These are phyloP conservation scores for Chalciporus sphaerocephalus DNA, from an alignment of 768 basidiomycete genomes.

Conservation along the genomic window DNA sequence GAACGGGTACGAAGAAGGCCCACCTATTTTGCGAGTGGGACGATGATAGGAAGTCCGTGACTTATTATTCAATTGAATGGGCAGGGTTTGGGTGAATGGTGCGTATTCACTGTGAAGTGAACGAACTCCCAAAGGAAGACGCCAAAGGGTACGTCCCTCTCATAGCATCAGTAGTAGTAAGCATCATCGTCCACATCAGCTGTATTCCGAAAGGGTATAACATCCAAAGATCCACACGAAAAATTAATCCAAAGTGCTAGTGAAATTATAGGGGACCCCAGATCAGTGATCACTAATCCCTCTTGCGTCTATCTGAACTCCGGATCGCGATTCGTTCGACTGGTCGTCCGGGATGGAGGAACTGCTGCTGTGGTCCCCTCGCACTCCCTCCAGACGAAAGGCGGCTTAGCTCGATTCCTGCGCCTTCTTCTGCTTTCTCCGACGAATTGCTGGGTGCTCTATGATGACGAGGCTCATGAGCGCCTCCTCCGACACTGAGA, in stretches of 20 bases:
- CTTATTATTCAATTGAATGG: slow-evolving; percentile 85
- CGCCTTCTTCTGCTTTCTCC: slow-evolving; percentile 62
- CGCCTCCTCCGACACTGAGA: slow-evolving; percentile 51
- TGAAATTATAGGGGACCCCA: slow-evolving; percentile 10
- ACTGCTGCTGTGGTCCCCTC: slow-evolving; percentile 11
- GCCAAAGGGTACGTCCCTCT: neutral
- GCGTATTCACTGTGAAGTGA: no score
- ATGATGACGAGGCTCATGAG: slow-evolving; percentile 17
- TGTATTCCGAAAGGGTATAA: slow-evolving; percentile 14
- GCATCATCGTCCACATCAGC: slow-evolving; percentile 2
- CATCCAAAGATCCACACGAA: slow-evolving; percentile 9
- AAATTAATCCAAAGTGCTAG: slow-evolving; percentile 11
- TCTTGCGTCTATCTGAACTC: slow-evolving; percentile 41
- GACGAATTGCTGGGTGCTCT: slow-evolving; percentile 44
- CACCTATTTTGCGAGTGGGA: slow-evolving; percentile 91
- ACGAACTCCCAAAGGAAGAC: neutral
- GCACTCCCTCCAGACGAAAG: slow-evolving; percentile 1
- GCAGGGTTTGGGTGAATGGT: slow-evolving; percentile 68
- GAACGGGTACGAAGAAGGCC: slow-evolving; percentile 96
- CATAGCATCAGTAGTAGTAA: neutral
- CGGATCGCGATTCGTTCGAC: slow-evolving; percentile 18
- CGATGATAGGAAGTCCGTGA: slow-evolving; percentile 57
- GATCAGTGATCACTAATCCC: slow-evolving; percentile 37
- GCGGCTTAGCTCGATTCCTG: slow-evolving; percentile 30
- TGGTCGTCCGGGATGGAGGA: slow-evolving; percentile 3